These are phyloP conservation scores for Nigrospora osmanthi DNA, from an alignment of 2,329 filamentous ascomycete species.

Conservation along the genomic window DNA sequence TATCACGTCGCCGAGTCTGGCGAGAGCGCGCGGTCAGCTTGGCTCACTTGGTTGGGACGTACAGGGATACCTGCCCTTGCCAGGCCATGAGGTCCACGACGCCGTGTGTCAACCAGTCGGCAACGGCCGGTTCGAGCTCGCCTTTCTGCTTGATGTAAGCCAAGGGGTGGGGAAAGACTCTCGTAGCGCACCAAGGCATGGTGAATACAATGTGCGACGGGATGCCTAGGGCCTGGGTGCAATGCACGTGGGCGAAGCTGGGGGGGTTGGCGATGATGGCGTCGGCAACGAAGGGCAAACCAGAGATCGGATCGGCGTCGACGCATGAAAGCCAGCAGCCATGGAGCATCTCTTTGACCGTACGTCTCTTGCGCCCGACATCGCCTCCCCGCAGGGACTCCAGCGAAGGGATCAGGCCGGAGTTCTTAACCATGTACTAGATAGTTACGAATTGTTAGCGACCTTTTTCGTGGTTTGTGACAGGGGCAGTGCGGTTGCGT, in stretches of 20 bases:
- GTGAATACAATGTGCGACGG: conserved; percentile 87
- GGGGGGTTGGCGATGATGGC: conserved; percentile 74
- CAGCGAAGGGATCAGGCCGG: conserved; percentile 26
- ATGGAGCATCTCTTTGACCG: conserved; percentile 71
- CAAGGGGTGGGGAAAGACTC: conserved; percentile 73
- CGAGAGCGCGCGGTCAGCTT: no score
- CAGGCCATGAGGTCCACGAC: conserved; percentile 82
- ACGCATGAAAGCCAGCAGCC: conserved; percentile 85
- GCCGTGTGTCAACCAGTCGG: conserved; percentile 72
- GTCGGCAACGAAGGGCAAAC: conserved; percentile 71
- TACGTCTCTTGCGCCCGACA: conserved; percentile 24
- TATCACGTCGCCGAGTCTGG: conserved; percentile 66
- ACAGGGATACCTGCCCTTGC: conserved; percentile 47
- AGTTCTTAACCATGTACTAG: conserved; percentile 30
- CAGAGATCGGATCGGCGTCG: conserved; percentile 44
- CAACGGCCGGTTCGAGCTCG: conserved; percentile 41
- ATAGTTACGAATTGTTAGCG: no score
- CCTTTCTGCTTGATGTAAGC: conserved; percentile 67
- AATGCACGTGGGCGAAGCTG: conserved; percentile 68
- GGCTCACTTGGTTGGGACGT: no score
- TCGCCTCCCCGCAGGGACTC: conserved; percentile 27
- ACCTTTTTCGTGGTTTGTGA: no score
- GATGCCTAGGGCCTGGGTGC: conserved; percentile 67
- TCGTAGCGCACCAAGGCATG: conserved; percentile 81
- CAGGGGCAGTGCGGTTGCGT: no score